These are phyloP conservation scores for Hordeum marinum DNA, from an alignment of 176 grass and related monocot species.

Conservation along the genomic window DNA sequence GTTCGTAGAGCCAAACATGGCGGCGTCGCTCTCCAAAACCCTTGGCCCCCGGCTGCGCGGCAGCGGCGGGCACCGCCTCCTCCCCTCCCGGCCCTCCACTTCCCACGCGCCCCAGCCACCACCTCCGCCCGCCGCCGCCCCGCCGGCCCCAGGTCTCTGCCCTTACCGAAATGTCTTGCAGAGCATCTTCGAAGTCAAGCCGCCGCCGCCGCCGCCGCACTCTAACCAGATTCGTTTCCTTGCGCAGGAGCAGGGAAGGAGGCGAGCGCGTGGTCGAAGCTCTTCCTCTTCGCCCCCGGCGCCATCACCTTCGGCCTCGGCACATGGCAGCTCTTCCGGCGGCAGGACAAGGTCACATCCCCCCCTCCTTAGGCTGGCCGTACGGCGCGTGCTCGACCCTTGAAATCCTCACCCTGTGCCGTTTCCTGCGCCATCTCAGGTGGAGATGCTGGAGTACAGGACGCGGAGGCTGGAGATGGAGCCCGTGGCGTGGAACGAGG, in stretches of 20 bases:
- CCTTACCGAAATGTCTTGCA: slow-evolving; percentile 22
- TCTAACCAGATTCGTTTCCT: slow-evolving; percentile 1
- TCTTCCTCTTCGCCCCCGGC: slow-evolving; percentile 87
- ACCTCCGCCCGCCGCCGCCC: slow-evolving; percentile 22
- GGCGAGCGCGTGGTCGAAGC: slow-evolving; percentile 61
- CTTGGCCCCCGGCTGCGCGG: slow-evolving; percentile 32
- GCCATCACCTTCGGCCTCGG: slow-evolving; percentile 95
- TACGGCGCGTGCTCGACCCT: neutral
- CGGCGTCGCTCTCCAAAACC: slow-evolving; percentile 54
- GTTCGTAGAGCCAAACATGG: slow-evolving; percentile 31
- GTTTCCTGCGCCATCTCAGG: slow-evolving; percentile 39
- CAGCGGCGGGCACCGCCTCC: slow-evolving; percentile 7
- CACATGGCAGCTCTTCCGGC: slow-evolving; percentile 91
- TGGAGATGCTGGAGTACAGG: slow-evolving; percentile 97
- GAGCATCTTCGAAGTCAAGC: slow-evolving; percentile 8
- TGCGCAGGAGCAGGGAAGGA: slow-evolving; percentile 56
- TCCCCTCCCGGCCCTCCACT: slow-evolving; percentile 30
- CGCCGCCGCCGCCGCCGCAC: neutral
- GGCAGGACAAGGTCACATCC: slow-evolving; percentile 76
- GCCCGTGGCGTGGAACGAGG: slow-evolving; percentile 55
- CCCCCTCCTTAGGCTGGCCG: neutral
- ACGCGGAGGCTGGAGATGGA: slow-evolving; percentile 79
- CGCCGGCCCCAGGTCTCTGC: slow-evolving; percentile 32
- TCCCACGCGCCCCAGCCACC: slow-evolving; percentile 25
- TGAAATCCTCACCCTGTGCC: neutral